These are phyloP conservation scores for Phialophora verrucosa DNA, from an alignment of 2,329 filamentous ascomycete genomes.

Conservation along the genomic window DNA sequence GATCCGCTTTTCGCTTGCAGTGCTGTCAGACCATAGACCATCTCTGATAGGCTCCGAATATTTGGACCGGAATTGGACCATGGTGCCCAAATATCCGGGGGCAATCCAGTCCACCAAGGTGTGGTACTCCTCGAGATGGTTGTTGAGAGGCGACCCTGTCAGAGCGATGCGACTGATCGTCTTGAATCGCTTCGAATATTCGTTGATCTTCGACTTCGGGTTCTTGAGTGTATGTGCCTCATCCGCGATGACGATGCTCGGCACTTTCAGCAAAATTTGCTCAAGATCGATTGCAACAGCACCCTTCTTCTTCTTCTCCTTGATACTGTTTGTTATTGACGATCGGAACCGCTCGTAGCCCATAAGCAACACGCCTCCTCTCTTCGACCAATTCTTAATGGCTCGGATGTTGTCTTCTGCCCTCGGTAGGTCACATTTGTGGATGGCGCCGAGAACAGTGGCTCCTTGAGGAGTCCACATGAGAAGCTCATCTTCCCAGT, in stretches of 20 bases:
- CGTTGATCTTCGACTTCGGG: conserved; percentile 57
- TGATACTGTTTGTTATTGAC: conserved; percentile 27
- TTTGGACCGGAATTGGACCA: conserved; percentile 69
- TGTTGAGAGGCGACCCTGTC: conserved; percentile 84
- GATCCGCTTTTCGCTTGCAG: conserved; percentile 58
- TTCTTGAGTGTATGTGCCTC: conserved; percentile 86
- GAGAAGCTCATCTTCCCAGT: conserved; percentile 80
- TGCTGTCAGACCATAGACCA: conserved; percentile 73
- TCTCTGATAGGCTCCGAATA: conserved; percentile 75
- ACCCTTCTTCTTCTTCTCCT: conserved; percentile 37
- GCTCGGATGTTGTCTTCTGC: conserved; percentile 6
- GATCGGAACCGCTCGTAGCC: conserved; percentile 71
- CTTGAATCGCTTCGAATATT: conserved; percentile 63
- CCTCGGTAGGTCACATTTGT: conserved; percentile 23
- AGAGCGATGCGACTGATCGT: conserved; percentile 78
- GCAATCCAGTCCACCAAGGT: conserved; percentile 88
- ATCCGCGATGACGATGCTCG: conserved; percentile 79
- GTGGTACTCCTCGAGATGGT: conserved; percentile 82
- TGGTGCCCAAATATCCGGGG: conserved; percentile 74
- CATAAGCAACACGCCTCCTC: conserved; percentile 76
- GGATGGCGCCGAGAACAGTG: conserved; percentile 59
- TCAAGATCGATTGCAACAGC: conserved; percentile 47
- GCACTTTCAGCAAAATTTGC: conserved; percentile 62
- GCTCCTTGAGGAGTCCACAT: conserved; percentile 66
- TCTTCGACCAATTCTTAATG: conserved; percentile 43